Evolutionary conservation across 1,284 basidiomycete genomes (phyloP).

Genomic region (Microbotryomycetes sp.): DNA sequence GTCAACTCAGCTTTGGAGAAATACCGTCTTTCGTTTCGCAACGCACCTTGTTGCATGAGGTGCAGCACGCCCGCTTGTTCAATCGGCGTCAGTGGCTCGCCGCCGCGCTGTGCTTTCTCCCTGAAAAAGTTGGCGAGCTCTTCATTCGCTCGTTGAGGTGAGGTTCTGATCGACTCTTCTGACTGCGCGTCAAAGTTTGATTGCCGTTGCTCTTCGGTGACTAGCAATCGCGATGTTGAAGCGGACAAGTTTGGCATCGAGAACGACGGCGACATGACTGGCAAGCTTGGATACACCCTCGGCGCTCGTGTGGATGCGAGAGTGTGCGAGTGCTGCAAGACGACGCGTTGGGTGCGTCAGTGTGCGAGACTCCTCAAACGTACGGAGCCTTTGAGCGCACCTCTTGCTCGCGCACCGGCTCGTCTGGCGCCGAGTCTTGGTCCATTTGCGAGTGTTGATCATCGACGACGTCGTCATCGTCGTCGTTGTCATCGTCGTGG

Average conservation of each 20-base stretch:
- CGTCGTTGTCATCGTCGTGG: neutral
- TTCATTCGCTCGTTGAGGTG: constrained; percentile 11
- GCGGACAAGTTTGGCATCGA: constrained; percentile 18
- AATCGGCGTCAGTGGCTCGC: constrained; percentile 14
- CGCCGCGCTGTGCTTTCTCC: constrained; percentile 16
- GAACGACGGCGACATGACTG: constrained; percentile 2
- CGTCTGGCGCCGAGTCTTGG: neutral
- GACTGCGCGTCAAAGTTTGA: neutral
- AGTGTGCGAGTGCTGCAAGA: neutral
- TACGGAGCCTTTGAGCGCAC: neutral
- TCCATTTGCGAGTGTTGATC: constrained; percentile 1
- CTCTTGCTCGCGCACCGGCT: neutral
- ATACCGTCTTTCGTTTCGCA: neutral
- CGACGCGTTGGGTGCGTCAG: neutral
- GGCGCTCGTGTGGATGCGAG: neutral
- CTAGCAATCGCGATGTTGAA: neutral
- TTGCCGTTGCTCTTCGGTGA: neutral
- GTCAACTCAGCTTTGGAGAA: neutral
- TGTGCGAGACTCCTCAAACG: neutral
- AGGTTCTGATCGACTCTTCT: neutral
- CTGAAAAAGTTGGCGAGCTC: constrained; percentile 24
- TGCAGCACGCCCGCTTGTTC: constrained; percentile 27
- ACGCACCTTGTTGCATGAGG: constrained; percentile 24
- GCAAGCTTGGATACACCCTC: neutral
- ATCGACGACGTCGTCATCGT: constrained; percentile 7